Evolutionary conservation across 2,329 filamentous ascomycete species (phyloP), one percentile per base, ranked within the genome.

Genomic region (Podosphaera xanthii): DNA sequence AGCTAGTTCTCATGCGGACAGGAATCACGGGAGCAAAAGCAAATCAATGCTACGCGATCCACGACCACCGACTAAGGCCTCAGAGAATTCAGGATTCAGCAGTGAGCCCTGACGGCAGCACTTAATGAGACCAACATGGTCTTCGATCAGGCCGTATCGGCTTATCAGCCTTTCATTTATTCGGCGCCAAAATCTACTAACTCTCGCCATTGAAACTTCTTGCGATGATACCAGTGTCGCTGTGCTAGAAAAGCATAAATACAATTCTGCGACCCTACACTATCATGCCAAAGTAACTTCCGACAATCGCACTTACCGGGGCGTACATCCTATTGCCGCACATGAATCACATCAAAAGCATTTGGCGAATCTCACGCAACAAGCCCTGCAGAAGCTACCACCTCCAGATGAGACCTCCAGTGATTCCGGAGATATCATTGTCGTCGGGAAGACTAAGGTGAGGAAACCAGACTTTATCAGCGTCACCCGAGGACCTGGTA

Each of bases 201-300:
- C 78, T 4, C 77, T 91, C 56, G 86, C 86, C 58, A 89, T 92
- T 67, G 87, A 92, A 70, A 85, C 84, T 8, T 89, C 85, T 2
- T 92, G 91, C 76, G 91, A 97, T 72, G 91, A 97, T 73, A 95
- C 90, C 0, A 90, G 86, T 60, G 89, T 96, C 30, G 85, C 91
- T 36, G 72, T 97, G 55, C 76, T 96, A 46, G 80, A 86, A 59
- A 83, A 81, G 65, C 65, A 65, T 46, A 31, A 61, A 8, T 63
- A 67, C 33, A 62, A 62, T 40, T 64, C 65, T 22, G 80, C 84
- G 8, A 74, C 72, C 4, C 76, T 94, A 2, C 81, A 85, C 65
- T 94, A 88, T 73, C 83, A 95, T 69, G 76, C 84, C 65, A 92
- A 87, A 66, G 72, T 91, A 62, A 94, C 89, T 0, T 85, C 86